phyloP scores from a whole-genome alignment of 177 flowering plant species.

The Tripterygium wilfordii region DNA sequence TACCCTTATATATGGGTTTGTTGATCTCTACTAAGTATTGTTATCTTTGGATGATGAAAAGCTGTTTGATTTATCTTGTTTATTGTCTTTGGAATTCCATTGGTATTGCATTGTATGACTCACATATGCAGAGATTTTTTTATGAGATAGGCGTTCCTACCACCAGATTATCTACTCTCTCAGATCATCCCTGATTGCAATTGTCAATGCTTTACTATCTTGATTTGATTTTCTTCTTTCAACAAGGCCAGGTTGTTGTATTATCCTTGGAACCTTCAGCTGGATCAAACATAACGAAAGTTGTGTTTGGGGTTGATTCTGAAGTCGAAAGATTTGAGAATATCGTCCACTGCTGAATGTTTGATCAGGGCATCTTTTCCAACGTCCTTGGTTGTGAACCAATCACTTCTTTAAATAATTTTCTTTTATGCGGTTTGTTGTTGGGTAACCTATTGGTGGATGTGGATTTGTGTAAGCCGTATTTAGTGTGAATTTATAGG shows the following conservation, averaged over 20 bases:
- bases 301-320: slow-evolving; percentile 64
- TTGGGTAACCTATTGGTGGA: too few relatives aligned
- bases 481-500: too few relatives aligned
- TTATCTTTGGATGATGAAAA: too few relatives aligned
- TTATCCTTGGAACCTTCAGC: slow-evolving; percentile 43
- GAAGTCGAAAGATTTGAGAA: slow-evolving; percentile 25
- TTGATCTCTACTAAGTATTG: too few relatives aligned
- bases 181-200: neutral
- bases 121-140: too few relatives aligned
- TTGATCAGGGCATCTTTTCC: slow-evolving; percentile 48
- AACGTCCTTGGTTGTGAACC: slow-evolving; percentile 38
- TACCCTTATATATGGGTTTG: too few relatives aligned
- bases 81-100: too few relatives aligned
- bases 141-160: slow-evolving; percentile 36
- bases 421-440: too few relatives aligned
- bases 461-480: too few relatives aligned
- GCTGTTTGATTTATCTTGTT: too few relatives aligned
- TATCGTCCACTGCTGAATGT: slow-evolving; percentile 42
- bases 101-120: too few relatives aligned
- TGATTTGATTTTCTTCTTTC: slow-evolving; percentile 13
- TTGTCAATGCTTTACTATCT: neutral
- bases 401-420: slow-evolving; percentile 41
- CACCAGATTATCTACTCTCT: slow-evolving; percentile 26
- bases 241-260: slow-evolving; percentile 69
- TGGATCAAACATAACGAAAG: slow-evolving; percentile 40